Base-by-base conservation (phyloP, 306 rosid genomes). In the Canavalia ensiformis region DNA sequence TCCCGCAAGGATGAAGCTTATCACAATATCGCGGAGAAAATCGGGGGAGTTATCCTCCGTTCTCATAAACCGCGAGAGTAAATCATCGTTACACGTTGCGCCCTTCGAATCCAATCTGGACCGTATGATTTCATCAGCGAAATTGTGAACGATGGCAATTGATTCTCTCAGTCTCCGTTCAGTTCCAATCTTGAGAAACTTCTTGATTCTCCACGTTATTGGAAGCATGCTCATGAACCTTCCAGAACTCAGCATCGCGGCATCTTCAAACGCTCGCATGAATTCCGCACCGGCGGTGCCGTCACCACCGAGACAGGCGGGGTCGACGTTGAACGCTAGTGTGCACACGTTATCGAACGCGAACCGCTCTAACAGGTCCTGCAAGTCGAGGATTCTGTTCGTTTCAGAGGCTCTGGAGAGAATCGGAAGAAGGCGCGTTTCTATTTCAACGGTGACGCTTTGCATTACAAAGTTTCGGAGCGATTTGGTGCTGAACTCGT, bases 281-380 rank as follows among this genome's bases (percentile, higher is more conserved):
- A 91, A 91, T 12, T 58, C 90, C 0, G 69, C 80, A 1, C 76
- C 88, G 47, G 76, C 6, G 9, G 84, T 56, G 2, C 81, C 85
- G 6, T 86, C 93, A 2, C 82, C 89, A 11, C 66, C 82, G 18
- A 93, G 94, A 65, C 97, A 88, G 6, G 18, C 80, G 0, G 94
- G 90, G 58, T 93, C 97, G 2, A 89, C 73, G 68, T 83, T 74
- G 47, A 94, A 94, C 0, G 94, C 89, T 41, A 94, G 35, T 42
- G 91, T 94, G 65, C 94, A 94, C 0, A 90, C 64, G 45, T 90
- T 94, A 63, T 91, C 97, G n/a, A 91, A 94, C 0, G 94, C 87
- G 42, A 94, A 94, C 0, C 97, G 76, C 87, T 94, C 93, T 69
- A 90, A 59, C 2, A 91, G 56, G 63, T 86, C 89, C 49, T 94